Evolutionary conservation across 2,329 filamentous ascomycete genomes (phyloP), one percentile per base, ranked within the genome.

Genomic region (Huntiella decipiens): DNA sequence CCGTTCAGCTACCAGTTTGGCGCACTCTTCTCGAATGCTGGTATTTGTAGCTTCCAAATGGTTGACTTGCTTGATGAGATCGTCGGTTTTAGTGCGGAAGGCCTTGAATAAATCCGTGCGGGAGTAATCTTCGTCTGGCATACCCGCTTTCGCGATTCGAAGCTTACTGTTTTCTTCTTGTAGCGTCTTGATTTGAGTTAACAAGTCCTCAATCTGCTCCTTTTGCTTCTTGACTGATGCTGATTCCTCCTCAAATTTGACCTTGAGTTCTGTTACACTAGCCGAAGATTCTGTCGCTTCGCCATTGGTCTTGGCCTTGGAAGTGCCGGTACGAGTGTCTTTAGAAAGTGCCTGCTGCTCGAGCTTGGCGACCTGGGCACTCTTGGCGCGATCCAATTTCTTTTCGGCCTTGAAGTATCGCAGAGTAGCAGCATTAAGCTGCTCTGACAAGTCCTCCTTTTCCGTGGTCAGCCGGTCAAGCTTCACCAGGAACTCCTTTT

Each of bases 361-460:
- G 50, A 98, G 63, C 59, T 93, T 94, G 51, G 87, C 82, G 1
- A 95, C 86, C 48, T 93, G 86, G 12, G 77, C 66, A 57, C 91
- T 98, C 61, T 84, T 88, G 17, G 81, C 75, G 38, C 91, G 77
- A 59, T 98, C 91, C 44, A 96, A 68, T 59, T 86, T 91, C 66
- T 93, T 92, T 60, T 98, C 91, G 0, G 91, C 91, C 54, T 92
- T 83, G 66, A 96, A 84, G 57, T 93, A 96, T 52, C 91, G 76
- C 49, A 93, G 68, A 4, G 86, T 93, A 12, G 88, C 91, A 32
- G 76, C 79, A 57, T 96, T 88, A 15, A 96, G 68, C 51, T 88
- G 81, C 56, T 91, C 82, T 40, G 84, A 84, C 3, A 94, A 68
- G 54, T 83, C 77, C 45, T 92, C 81, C 55, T 91, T 92, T 55